Percentiles rank a stretch among this genome's conserved stretches.
Conservation (phyloP, 2,329 filamentous ascomycete species). For the Gnomoniopsis sp. region DNA sequence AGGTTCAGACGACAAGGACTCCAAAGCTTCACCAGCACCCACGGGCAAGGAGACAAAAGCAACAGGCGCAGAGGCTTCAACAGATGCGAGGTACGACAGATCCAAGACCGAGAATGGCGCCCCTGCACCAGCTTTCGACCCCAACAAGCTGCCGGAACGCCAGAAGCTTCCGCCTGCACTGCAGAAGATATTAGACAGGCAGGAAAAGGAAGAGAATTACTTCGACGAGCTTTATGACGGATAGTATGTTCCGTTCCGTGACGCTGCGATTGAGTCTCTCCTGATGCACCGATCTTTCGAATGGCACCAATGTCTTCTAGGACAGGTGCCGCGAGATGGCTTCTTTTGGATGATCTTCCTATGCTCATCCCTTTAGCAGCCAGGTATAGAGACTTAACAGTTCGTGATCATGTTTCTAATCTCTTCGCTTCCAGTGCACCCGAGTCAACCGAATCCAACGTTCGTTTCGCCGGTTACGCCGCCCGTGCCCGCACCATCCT, state of each 20-base stretch:
- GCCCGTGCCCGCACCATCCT: slow-evolving; percentile 82
- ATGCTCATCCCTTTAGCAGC: background rate
- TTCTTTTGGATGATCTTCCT: slow-evolving; percentile 6
- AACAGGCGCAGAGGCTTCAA: slow-evolving; percentile 3
- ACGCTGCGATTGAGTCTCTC: slow-evolving; percentile 22
- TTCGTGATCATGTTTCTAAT: background rate
- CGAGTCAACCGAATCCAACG: slow-evolving; percentile 77
- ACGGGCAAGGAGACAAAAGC: slow-evolving; percentile 19
- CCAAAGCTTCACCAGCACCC: slow-evolving; percentile 11
- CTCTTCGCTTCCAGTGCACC: slow-evolving; percentile 49
- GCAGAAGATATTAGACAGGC: slow-evolving; percentile 56
- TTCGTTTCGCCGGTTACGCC: slow-evolving; percentile 92
- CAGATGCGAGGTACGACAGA: slow-evolving; percentile 11
- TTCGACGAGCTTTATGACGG: slow-evolving; percentile 76
- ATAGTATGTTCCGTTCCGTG: slow-evolving; percentile 52
- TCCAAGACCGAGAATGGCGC: slow-evolving; percentile 20
- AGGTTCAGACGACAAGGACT: slow-evolving; percentile 26
- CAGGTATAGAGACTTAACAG: background rate
- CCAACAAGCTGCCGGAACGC: slow-evolving; percentile 43
- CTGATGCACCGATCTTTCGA: background rate
- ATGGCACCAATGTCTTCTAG: background rate
- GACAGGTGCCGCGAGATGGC: background rate
- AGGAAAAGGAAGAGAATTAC: slow-evolving; percentile 65
- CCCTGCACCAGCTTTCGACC: slow-evolving; percentile 31
- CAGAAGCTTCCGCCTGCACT: slow-evolving; percentile 53